phyloP scores from a whole-genome alignment of 352 stramenopile species.

The Phytophthora idaei region DNA sequence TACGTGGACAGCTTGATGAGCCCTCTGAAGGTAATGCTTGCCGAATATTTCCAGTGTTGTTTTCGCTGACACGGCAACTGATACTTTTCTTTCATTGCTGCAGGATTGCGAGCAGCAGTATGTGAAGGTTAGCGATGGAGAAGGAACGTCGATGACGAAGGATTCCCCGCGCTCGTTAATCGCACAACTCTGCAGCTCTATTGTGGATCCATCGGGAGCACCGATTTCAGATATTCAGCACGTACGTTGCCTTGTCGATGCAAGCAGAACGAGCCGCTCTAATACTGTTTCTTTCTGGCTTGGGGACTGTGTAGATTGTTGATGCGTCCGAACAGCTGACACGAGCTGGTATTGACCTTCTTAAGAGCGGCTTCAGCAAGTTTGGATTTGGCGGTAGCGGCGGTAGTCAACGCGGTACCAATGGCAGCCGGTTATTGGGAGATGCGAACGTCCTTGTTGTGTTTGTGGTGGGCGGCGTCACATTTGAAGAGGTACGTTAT shows the following conservation, averaged over 20 bases:
- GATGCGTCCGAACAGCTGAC: slow-evolving; percentile 82
- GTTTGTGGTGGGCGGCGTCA: slow-evolving; percentile 82
- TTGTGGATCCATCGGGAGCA: slow-evolving; percentile 37
- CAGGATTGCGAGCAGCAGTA: slow-evolving; percentile 75
- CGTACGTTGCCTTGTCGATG: slow-evolving; percentile 29
- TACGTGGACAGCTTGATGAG: slow-evolving; percentile 49
- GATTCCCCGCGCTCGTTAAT: slow-evolving; percentile 41
- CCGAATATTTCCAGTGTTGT: not conserved
- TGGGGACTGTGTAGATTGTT: slow-evolving; percentile 49
- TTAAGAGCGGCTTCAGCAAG: slow-evolving; percentile 84
- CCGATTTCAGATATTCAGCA: slow-evolving; percentile 52
- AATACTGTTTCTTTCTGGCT: not conserved
- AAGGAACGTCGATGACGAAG: slow-evolving; percentile 16
- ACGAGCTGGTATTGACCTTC: slow-evolving; percentile 73
- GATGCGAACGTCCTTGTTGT: slow-evolving; percentile 57
- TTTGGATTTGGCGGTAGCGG: slow-evolving; percentile 64
- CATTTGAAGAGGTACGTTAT: slow-evolving; percentile 67
- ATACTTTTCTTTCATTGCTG: slow-evolving; percentile 1
- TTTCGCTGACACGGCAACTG: slow-evolving; percentile 9
- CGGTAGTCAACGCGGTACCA: slow-evolving; percentile 21
- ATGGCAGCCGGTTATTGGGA: slow-evolving; percentile 37
- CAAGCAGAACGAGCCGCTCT: not conserved
- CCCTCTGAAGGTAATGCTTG: slow-evolving; percentile 53
- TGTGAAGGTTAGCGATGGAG: slow-evolving; percentile 40
- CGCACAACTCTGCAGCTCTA: slow-evolving; percentile 50